A percentile compares a stretch with the other conserved stretches of the same genome.
Evolutionary conservation across 2,329 filamentous ascomycete genomes (phyloP).

Genomic region (Colletotrichum noveboracense): DNA sequence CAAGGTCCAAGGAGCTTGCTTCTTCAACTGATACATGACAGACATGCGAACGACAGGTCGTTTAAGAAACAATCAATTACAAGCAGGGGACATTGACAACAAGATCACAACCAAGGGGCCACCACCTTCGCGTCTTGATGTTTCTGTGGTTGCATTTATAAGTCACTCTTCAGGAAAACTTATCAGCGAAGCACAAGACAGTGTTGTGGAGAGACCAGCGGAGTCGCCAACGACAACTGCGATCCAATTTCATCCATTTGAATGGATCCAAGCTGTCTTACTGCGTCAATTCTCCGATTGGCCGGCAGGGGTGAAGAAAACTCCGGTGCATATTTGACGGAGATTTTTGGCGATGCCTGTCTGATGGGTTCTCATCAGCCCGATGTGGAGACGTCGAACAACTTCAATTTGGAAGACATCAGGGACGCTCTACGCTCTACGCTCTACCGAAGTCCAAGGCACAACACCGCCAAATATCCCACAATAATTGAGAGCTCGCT

Average conservation of each 20-base stretch:
- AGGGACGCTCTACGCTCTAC: too few species aligned
- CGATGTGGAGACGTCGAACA: constrained; percentile 4
- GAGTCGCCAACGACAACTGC: neutral
- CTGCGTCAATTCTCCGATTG: constrained; percentile 20
- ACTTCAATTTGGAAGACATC: neutral
- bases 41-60: neutral
- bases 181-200: neutral
- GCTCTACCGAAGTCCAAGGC: neutral
- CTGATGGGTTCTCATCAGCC: constrained; percentile 1
- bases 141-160: neutral
- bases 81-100: neutral
- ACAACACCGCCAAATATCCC: neutral
- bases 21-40: neutral
- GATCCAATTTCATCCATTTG: constrained; percentile 1
- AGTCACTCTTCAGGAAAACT: neutral
- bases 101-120: neutral
- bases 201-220: constrained; percentile 13
- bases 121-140: neutral
- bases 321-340: constrained; percentile 19
- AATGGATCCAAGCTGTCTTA: constrained; percentile 10
- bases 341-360: constrained; percentile 18
- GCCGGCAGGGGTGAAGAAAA: constrained; percentile 3
- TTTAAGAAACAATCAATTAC: neutral
- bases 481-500: neutral
- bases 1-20: neutral